phyloP scores from a whole-genome alignment of 768 basidiomycete species.

The Tulasnella sp. region DNA sequence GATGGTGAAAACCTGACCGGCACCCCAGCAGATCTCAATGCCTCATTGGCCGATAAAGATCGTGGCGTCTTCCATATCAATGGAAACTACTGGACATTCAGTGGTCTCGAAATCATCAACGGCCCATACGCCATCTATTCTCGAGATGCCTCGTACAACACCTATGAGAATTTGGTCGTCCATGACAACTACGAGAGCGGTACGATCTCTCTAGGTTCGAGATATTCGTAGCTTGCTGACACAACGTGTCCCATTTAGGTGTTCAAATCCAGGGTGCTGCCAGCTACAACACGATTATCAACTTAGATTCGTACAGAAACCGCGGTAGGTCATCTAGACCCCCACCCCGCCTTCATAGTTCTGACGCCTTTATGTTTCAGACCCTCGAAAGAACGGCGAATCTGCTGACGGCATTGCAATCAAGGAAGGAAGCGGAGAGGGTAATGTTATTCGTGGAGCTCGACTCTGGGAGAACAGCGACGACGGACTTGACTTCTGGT shows the following conservation, averaged over 20 bases:
- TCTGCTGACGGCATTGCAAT: slow-evolving; percentile 19
- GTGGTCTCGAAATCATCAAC: slow-evolving; percentile 18
- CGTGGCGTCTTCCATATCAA: slow-evolving; percentile 19
- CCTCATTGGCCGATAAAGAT: slow-evolving; percentile 7
- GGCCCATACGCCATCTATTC: slow-evolving; percentile 16
- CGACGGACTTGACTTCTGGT: slow-evolving; percentile 13
- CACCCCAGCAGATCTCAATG: slow-evolving; percentile 10
- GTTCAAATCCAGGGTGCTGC: slow-evolving; percentile 18
- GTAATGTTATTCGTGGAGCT: slow-evolving; percentile 19
- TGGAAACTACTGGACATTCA: slow-evolving; percentile 17
- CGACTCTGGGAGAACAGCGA: slow-evolving; percentile 16
- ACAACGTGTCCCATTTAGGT: background rate
- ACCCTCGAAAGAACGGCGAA: slow-evolving; percentile 20
- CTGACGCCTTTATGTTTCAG: background rate
- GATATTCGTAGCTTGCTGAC: background rate
- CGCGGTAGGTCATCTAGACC: background rate
- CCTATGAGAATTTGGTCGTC: slow-evolving; percentile 16
- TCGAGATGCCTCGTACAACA: slow-evolving; percentile 16
- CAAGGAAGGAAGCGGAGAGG: slow-evolving; percentile 17
- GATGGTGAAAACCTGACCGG: slow-evolving; percentile 13
- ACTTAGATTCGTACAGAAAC: slow-evolving; percentile 18
- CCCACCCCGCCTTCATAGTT: background rate
- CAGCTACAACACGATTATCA: slow-evolving; percentile 16
- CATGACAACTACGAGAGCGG: slow-evolving; percentile 5
- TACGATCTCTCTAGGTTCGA: background rate